Conservation (phyloP, 768 basidiomycete species). For the Xanthoconium stramineum region DNA sequence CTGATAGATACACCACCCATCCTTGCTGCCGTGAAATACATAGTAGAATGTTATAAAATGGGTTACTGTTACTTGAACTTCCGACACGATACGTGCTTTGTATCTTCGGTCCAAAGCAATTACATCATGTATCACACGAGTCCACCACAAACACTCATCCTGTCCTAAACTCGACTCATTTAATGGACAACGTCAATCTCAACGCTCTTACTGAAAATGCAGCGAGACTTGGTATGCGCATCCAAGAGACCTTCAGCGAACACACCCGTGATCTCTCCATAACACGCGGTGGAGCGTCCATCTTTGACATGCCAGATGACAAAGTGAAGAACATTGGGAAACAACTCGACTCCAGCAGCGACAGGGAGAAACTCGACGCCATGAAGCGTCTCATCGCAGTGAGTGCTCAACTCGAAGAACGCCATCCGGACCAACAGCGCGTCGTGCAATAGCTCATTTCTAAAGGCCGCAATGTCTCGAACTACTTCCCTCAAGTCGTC, state of each 20-base stretch:
- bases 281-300: slow-evolving; percentile 49
- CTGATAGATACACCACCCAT: slow-evolving; percentile 32
- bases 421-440: background rate
- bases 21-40: slow-evolving; percentile 1
- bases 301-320: slow-evolving; percentile 74
- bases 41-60: too few relatives aligned
- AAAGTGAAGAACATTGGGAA: slow-evolving; percentile 78
- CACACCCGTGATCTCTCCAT: slow-evolving; percentile 71
- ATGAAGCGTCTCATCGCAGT: slow-evolving; percentile 95
- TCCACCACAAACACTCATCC: background rate
- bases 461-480: slow-evolving; percentile 86
- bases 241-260: slow-evolving; percentile 81
- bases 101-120: too few relatives aligned
- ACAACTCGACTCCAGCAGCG: slow-evolving; percentile 85
- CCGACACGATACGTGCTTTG: too few relatives aligned
- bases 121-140: background rate
- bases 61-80: too few relatives aligned
- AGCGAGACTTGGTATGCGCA: slow-evolving; percentile 73
- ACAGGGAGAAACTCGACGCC: slow-evolving; percentile 89
- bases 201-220: slow-evolving; percentile 72
- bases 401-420: slow-evolving; percentile 30
- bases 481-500: slow-evolving; percentile 95
- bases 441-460: slow-evolving; percentile 69
- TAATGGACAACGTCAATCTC: slow-evolving; percentile 36
- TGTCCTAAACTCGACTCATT: slow-evolving; percentile 4